Evolutionary conservation across 2,329 filamentous ascomycete species (phyloP).

Genomic region (Venturia nashicola): DNA sequence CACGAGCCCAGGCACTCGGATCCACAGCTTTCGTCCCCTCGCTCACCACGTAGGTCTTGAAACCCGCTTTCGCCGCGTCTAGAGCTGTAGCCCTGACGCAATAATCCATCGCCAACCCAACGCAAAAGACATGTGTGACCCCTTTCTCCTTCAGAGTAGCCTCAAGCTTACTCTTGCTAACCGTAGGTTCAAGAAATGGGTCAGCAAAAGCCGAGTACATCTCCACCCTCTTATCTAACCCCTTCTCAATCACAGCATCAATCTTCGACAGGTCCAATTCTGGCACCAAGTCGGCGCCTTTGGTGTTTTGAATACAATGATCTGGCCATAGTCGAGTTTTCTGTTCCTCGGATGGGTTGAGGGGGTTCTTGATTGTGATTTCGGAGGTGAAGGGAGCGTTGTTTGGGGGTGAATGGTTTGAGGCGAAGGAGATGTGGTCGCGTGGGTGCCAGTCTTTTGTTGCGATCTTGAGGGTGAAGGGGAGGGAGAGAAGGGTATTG

Average conservation of each 20-base stretch:
- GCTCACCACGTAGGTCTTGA: slow-evolving; percentile 61
- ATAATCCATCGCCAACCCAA: slow-evolving; percentile 78
- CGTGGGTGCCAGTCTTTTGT: slow-evolving; percentile 88
- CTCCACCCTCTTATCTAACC: slow-evolving; percentile 60
- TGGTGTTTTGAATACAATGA: slow-evolving; percentile 70
- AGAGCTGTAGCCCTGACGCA: slow-evolving; percentile 76
- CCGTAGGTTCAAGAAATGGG: slow-evolving; percentile 52
- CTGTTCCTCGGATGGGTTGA: slow-evolving; percentile 50
- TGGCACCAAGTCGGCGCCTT: slow-evolving; percentile 60
- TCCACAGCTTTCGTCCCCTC: slow-evolving; percentile 69
- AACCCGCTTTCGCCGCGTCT: slow-evolving; percentile 66
- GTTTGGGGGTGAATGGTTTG: slow-evolving; percentile 53
- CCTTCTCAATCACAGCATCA: slow-evolving; percentile 66
- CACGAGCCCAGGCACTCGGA: slow-evolving; percentile 42
- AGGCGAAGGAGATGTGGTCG: slow-evolving; percentile 78
- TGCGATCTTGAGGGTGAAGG: slow-evolving; percentile 64
- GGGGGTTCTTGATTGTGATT: slow-evolving; percentile 54
- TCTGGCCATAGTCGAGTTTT: slow-evolving; percentile 70
- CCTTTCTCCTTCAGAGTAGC: slow-evolving; percentile 40
- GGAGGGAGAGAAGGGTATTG: slow-evolving; percentile 60
- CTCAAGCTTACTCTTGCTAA: slow-evolving; percentile 51
- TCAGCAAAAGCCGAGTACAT: slow-evolving; percentile 92
- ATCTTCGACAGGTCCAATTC: slow-evolving; percentile 52
- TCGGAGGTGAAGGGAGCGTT: slow-evolving; percentile 56
- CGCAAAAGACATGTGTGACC: slow-evolving; percentile 72